phyloP scores from a whole-genome alignment of 2,329 filamentous ascomycete species.

The Pseudogymnoascus sp. region DNA sequence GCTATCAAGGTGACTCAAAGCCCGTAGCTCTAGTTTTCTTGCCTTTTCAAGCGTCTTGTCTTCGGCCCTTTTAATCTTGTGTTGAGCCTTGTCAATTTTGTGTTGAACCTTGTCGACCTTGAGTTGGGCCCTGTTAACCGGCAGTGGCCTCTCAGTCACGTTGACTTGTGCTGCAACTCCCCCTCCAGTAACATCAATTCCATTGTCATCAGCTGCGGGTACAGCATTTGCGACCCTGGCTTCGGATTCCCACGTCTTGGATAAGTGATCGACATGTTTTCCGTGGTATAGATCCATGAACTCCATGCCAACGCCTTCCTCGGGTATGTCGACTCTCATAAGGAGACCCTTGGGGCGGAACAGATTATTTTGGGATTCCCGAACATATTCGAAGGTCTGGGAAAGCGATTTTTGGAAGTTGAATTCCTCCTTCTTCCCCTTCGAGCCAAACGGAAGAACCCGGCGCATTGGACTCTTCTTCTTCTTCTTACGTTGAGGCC shows the following conservation, averaged over 20 bases:
- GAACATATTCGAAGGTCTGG: conserved; percentile 16
- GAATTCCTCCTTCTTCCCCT: conserved; percentile 3
- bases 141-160: background rate
- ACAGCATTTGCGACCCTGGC: background rate
- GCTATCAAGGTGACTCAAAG: background rate
- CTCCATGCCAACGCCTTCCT: conserved; percentile 18
- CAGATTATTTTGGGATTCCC: conserved; percentile 15
- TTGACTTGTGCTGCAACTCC: background rate
- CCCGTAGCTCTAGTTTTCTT: background rate
- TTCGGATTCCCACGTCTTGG: conserved; percentile 1
- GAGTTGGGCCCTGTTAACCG: background rate
- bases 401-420: conserved; percentile 14
- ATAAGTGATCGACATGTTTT: conserved; percentile 9
- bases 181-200: background rate
- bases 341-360: conserved; percentile 20
- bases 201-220: background rate
- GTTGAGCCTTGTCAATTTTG: background rate
- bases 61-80: background rate
- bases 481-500: background rate
- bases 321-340: conserved; percentile 22
- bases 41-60: background rate
- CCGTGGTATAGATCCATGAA: conserved; percentile 22
- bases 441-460: background rate
- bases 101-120: background rate
- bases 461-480: background rate